These are phyloP conservation scores for Effrenium voratum DNA, from an alignment of 73 alveolate species.

Conservation along the genomic window DNA sequence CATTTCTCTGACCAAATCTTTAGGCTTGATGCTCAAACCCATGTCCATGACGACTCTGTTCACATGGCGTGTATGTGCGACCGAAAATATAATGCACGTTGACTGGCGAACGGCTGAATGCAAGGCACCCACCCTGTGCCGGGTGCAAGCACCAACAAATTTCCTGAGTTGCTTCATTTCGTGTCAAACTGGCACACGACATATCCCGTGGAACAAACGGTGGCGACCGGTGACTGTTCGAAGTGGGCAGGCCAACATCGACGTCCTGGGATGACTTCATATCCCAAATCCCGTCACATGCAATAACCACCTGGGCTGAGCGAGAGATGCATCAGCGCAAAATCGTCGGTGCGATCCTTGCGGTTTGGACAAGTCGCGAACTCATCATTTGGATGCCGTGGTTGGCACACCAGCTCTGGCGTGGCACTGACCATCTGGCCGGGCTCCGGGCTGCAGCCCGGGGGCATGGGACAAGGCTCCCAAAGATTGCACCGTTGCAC, in stretches of 20 bases:
- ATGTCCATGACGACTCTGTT: too few relatives aligned
- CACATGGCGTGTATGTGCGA: too few relatives aligned
- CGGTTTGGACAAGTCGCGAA: slow-evolving; percentile 10
- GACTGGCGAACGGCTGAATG: background rate
- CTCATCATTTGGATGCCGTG: slow-evolving; percentile 70
- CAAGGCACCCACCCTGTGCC: background rate
- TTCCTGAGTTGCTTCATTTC: too few relatives aligned
- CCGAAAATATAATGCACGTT: too few relatives aligned
- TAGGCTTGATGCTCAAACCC: too few relatives aligned
- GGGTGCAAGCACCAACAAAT: background rate
- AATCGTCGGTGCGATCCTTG: background rate
- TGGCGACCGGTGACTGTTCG: too few relatives aligned
- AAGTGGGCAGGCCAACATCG: background rate
- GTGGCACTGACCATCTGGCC: slow-evolving; percentile 65
- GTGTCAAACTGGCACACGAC: too few relatives aligned
- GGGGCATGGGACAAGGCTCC: too few relatives aligned
- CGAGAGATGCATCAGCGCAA: background rate
- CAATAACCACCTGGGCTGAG: slow-evolving; percentile 27
- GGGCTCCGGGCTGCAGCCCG: too few relatives aligned
- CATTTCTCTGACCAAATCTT: too few relatives aligned
- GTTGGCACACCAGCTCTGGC: slow-evolving; percentile 63
- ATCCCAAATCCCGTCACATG: slow-evolving; percentile 93
- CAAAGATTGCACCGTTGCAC: too few relatives aligned
- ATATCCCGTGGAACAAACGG: too few relatives aligned
- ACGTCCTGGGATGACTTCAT: slow-evolving; percentile 48